Evolutionary conservation across 2,329 filamentous ascomycete genomes (phyloP).

Genomic region (Ophidiomyces ophidiicola): DNA sequence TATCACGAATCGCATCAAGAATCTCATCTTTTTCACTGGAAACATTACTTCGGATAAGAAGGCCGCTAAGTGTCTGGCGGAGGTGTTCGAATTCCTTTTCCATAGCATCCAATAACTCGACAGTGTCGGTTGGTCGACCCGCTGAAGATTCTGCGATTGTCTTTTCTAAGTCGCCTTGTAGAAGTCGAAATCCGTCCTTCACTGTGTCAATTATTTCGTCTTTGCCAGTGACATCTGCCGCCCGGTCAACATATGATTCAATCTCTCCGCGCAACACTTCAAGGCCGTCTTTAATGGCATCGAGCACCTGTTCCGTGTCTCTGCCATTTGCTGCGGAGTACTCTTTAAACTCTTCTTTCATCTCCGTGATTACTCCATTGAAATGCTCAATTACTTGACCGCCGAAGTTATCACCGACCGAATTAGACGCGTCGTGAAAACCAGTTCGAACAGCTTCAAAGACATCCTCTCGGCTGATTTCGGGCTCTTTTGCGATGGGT

Average conservation of each 20-base stretch:
- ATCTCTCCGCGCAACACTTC: conserved; percentile 70
- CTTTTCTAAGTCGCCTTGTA: conserved; percentile 47
- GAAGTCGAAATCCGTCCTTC: conserved; percentile 41
- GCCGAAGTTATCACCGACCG: conserved; percentile 39
- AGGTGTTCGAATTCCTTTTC: conserved; percentile 73
- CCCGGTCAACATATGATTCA: conserved; percentile 65
- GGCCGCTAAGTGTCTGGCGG: conserved; percentile 61
- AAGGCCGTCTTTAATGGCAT: conserved; percentile 76
- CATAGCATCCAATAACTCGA: conserved; percentile 59
- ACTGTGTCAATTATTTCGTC: conserved; percentile 57
- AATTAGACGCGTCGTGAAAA: conserved; percentile 42
- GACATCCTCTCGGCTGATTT: conserved; percentile 41
- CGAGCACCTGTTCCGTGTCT: conserved; percentile 78
- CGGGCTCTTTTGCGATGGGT: conserved; percentile 46
- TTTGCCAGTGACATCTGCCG: conserved; percentile 55
- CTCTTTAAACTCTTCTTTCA: conserved; percentile 58
- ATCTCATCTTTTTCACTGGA: conserved; percentile 49
- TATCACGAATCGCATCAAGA: conserved; percentile 47
- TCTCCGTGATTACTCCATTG: conserved; percentile 47
- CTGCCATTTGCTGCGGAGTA: conserved; percentile 66
- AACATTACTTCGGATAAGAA: conserved; percentile 50
- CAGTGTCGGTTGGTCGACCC: conserved; percentile 44
- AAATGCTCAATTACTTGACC: conserved; percentile 48
- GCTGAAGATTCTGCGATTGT: conserved; percentile 35
- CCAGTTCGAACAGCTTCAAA: conserved; percentile 48